Conservation (phyloP, 2,329 filamentous ascomycete species). For the Keithomyces neogunnii region DNA sequence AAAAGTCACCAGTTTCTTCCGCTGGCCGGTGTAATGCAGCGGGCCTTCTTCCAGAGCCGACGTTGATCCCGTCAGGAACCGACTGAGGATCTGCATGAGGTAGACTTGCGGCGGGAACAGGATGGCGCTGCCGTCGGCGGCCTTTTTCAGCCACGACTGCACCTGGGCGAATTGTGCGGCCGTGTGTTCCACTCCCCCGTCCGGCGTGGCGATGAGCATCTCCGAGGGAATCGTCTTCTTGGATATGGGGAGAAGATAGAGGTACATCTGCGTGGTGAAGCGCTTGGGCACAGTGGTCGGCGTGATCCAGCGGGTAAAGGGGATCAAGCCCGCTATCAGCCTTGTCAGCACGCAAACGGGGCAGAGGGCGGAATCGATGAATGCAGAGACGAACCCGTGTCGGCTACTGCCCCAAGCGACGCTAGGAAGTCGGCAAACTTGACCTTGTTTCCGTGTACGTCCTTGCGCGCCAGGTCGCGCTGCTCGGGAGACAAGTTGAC, state of each 20-base stretch:
- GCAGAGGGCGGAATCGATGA: neutral
- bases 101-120: constrained; percentile 88
- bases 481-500: constrained; percentile 52
- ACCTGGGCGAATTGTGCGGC: constrained; percentile 71
- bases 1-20: constrained; percentile 45
- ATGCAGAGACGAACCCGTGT: constrained; percentile 45
- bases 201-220: constrained; percentile 60
- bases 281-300: constrained; percentile 63
- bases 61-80: constrained; percentile 35
- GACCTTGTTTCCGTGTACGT: constrained; percentile 58
- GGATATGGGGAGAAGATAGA: constrained; percentile 68
- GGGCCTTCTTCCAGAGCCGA: constrained; percentile 17
- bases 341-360: neutral
- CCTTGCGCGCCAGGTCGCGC: constrained; percentile 56
- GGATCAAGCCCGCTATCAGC: constrained; percentile 52
- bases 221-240: constrained; percentile 33
- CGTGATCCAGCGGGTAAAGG: constrained; percentile 90
- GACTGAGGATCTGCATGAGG: constrained; percentile 52
- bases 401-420: constrained; percentile 48
- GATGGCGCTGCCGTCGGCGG: constrained; percentile 59
- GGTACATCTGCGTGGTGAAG: constrained; percentile 95
- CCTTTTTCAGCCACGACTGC: constrained; percentile 58
- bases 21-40: constrained; percentile 36
- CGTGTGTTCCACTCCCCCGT: constrained; percentile 58
- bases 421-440: constrained; percentile 59